Percentiles rank a stretch among this genome's conserved stretches.
These are phyloP conservation scores for Candida labiduridarum DNA, from an alignment of 1,139 yeast genomes.

Conservation along the genomic window DNA sequence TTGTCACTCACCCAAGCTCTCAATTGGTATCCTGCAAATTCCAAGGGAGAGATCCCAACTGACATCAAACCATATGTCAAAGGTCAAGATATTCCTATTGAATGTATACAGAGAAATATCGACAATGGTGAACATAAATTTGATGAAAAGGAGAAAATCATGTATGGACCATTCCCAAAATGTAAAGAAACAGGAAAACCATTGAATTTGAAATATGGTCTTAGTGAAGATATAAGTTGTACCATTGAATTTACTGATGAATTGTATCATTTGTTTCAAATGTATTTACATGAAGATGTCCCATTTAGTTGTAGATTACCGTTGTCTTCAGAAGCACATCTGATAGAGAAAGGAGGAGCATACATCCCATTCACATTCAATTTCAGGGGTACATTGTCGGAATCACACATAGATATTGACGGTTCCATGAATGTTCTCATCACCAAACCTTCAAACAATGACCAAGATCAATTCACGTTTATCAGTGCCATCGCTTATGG, in stretches of 20 bases:
- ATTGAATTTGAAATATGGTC: slow-evolving; percentile 53
- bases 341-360: slow-evolving; percentile 52
- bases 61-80: slow-evolving; percentile 36
- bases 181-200: slow-evolving; percentile 70
- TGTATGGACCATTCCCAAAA: slow-evolving; percentile 59
- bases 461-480: slow-evolving; percentile 39
- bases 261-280: slow-evolving; percentile 69
- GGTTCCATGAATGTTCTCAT: slow-evolving; percentile 57
- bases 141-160: slow-evolving; percentile 58
- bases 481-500: slow-evolving; percentile 62
- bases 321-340: slow-evolving; percentile 43
- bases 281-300: slow-evolving; percentile 75
- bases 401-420: slow-evolving; percentile 72
- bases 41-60: slow-evolving; percentile 41
- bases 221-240: slow-evolving; percentile 58
- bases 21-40: slow-evolving; percentile 40
- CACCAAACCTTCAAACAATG: slow-evolving; percentile 37
- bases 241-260: slow-evolving; percentile 68
- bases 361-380: slow-evolving; percentile 64
- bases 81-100: slow-evolving; percentile 53
- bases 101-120: slow-evolving; percentile 68
- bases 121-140: slow-evolving; percentile 77
- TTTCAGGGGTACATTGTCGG: slow-evolving; percentile 68
- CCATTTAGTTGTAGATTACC: slow-evolving; percentile 75
- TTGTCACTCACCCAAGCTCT: slow-evolving; percentile 12